Percentiles rank a stretch among this genome's conserved stretches.
Conservation (phyloP, 2,329 filamentous ascomycete genomes). For the Penicillium hordei region DNA sequence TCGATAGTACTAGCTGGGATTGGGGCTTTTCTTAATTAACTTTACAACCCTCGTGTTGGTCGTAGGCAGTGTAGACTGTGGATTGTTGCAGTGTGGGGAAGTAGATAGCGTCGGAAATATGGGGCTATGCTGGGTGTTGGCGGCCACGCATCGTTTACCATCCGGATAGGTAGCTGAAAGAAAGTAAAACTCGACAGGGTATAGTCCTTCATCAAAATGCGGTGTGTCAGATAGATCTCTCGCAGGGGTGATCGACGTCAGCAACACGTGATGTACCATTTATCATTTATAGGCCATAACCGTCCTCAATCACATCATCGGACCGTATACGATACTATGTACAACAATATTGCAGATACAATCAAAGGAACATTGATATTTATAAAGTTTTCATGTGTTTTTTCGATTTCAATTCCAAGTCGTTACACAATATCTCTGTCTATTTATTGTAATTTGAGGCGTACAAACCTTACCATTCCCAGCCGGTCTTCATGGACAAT, state of each 20-base stretch:
- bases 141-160: background rate
- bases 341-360: too few relatives aligned
- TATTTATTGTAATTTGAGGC: slow-evolving; percentile 7
- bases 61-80: background rate
- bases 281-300: background rate
- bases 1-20: background rate
- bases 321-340: too few relatives aligned
- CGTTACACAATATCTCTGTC: slow-evolving; percentile 9
- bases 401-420: slow-evolving; percentile 6
- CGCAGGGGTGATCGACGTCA: slow-evolving; percentile 6
- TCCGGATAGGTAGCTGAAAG: background rate
- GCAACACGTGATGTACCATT: slow-evolving; percentile 5
- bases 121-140: background rate
- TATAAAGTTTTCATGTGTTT: background rate
- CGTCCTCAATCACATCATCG: background rate
- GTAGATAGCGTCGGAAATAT: background rate
- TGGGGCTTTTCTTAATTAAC: background rate
- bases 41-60: background rate
- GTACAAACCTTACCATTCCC: slow-evolving; percentile 5
- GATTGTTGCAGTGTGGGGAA: background rate
- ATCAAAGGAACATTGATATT: background rate
- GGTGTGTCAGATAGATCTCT: background rate
- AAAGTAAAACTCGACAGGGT: background rate
- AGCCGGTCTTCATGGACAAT: slow-evolving; percentile 18
- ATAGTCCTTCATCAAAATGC: background rate